These are phyloP conservation scores for Nakaseomyces kungkrabaensis DNA, from an alignment of 1,139 yeast genomes.

Conservation along the genomic window DNA sequence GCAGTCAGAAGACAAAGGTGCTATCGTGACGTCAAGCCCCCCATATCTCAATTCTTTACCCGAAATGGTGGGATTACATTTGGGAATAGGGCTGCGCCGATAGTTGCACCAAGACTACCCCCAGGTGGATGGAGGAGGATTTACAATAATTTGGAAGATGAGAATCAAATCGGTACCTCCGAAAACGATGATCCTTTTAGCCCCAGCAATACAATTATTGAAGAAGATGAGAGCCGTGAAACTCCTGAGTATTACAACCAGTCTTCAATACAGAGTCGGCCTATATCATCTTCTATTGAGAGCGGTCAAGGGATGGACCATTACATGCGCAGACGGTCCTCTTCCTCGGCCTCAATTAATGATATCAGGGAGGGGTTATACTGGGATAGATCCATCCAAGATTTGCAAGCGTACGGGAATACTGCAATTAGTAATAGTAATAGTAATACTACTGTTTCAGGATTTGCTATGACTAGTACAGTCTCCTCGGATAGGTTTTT, in stretches of 20 bases:
- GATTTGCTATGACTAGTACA: background rate
- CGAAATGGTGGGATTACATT: constrained; percentile 25
- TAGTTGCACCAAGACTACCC: constrained; percentile 23
- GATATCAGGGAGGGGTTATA: constrained; percentile 21
- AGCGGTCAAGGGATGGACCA: constrained; percentile 2
- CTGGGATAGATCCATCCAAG: constrained; percentile 28
- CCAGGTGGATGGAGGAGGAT: constrained; percentile 30
- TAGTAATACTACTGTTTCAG: background rate
- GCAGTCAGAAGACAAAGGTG: constrained; percentile 20
- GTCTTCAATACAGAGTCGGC: background rate
- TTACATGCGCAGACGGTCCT: constrained; percentile 3
- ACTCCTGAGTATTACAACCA: constrained; percentile 3
- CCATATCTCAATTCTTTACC: constrained; percentile 26
- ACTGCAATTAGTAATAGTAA: background rate
- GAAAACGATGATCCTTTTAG: background rate
- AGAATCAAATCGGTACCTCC: background rate
- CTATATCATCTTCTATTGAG: background rate
- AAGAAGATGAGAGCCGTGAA: constrained; percentile 8
- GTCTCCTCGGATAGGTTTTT: background rate
- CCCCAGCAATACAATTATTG: constrained; percentile 6
- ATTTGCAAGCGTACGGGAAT: constrained; percentile 8
- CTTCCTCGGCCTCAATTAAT: constrained; percentile 6
- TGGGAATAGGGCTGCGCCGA: constrained; percentile 20
- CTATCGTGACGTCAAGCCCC: constrained; percentile 27
- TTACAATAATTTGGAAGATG: constrained; percentile 13